Conservation (phyloP, 1,284 basidiomycete species). For the Uromyces viciae-fabae region DNA sequence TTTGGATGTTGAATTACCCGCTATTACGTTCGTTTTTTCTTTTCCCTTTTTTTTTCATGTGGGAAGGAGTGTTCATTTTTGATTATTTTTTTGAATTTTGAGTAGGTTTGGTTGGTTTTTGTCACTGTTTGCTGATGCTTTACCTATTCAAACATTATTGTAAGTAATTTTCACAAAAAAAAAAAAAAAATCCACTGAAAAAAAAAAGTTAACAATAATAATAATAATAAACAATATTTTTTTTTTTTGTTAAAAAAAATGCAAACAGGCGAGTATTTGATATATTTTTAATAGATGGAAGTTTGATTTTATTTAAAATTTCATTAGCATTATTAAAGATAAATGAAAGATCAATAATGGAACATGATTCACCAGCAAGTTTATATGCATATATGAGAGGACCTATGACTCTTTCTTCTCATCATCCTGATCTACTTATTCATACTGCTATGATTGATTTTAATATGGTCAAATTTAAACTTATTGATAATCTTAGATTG, state of each 20-base stretch:
- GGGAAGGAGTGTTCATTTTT: background rate
- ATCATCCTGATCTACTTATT: conserved; percentile 82
- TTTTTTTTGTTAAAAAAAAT: conserved; percentile 66
- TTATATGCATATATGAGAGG: conserved; percentile 81
- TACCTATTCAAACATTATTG: conserved; percentile 70
- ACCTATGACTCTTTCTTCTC: conserved; percentile 75
- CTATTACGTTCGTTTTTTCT: conserved; percentile 64
- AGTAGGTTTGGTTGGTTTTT: conserved; percentile 91
- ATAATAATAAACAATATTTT: background rate
- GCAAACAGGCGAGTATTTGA: conserved; percentile 58
- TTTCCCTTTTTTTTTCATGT: background rate
- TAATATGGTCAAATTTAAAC: conserved; percentile 16
- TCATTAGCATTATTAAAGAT: conserved; percentile 79
- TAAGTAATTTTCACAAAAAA: conserved; percentile 57
- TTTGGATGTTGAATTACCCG: conserved; percentile 82
- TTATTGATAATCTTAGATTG: background rate
- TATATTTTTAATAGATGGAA: conserved; percentile 87
- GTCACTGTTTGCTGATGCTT: conserved; percentile 89
- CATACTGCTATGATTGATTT: conserved; percentile 61
- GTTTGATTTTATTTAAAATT: conserved; percentile 68
- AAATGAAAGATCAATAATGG: conserved; percentile 75
- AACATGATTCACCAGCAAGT: conserved; percentile 74
- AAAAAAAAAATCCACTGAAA: background rate
- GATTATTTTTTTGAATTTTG: too few relatives aligned
- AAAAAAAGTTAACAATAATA: conserved; percentile 35